Percentiles rank a stretch among this genome's conserved stretches.
Evolutionary conservation across 495 filamentous ascomycete species (phyloP).

Genomic region (Tuber magnatum): DNA sequence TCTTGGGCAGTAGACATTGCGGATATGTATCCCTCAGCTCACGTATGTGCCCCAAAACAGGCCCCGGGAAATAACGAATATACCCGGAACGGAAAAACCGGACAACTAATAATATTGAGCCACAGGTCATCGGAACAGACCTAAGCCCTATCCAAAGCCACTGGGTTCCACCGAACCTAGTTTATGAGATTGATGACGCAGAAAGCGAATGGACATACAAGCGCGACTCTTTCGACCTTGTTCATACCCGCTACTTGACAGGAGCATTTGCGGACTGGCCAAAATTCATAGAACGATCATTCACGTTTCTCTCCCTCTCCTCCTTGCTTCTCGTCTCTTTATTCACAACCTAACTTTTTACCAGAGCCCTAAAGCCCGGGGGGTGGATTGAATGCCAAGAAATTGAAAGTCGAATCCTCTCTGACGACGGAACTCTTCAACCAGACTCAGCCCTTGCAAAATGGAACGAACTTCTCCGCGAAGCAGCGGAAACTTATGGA

Average conservation of each 20-base stretch:
- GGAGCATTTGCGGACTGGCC: constrained; percentile 41
- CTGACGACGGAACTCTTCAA: constrained; percentile 21
- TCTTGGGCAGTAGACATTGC: constrained; percentile 51
- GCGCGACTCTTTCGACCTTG: constrained; percentile 43
- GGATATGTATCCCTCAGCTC: constrained; percentile 44
- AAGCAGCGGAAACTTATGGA: constrained; percentile 22
- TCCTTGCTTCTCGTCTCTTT: background rate
- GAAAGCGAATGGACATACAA: constrained; percentile 44
- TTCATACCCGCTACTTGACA: constrained; percentile 42
- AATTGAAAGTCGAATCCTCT: constrained; percentile 13
- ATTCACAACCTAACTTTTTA: constrained; percentile 1
- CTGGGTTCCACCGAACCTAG: constrained; percentile 42
- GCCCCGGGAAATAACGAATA: background rate
- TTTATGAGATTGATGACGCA: constrained; percentile 46
- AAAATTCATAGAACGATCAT: constrained; percentile 16
- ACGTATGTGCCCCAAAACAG: constrained; percentile 5
- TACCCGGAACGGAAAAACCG: background rate
- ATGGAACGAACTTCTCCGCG: constrained; percentile 11
- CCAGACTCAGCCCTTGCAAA: constrained; percentile 3
- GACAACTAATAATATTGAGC: constrained; percentile 38
- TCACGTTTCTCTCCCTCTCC: constrained; percentile 1
- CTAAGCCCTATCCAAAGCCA: background rate
- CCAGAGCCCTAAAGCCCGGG: constrained; percentile 20
- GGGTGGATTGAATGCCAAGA: constrained; percentile 35
- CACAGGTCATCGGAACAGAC: constrained; percentile 15